Evolutionary conservation across 2,329 filamentous ascomycete species (phyloP), one percentile per base, ranked within the genome.

Genomic region (Lasiodiplodia sp.): DNA sequence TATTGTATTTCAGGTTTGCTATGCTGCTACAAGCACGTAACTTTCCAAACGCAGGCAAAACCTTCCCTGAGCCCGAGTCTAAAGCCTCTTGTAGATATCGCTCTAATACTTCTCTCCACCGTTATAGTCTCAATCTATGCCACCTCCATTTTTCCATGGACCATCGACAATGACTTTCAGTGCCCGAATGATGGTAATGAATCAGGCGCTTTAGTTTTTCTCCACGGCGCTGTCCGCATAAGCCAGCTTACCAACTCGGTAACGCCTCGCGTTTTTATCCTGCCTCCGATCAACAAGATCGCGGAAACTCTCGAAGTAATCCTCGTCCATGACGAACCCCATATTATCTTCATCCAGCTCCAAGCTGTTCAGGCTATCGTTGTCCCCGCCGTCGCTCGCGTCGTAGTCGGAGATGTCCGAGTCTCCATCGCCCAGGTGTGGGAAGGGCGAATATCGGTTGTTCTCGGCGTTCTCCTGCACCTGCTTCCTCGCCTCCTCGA

Each of bases 211-310:
- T n/a, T n/a, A n/a, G n/a, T n/a, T n/a, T n/a, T n/a, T n/a, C n/a
- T n/a, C n/a, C n/a, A n/a, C n/a, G n/a, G n/a, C n/a, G n/a, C n/a
- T n/a, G n/a, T 44, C 18, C 40, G 40, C 1, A n/a, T n/a, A 2
- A 44, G 18, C 18, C 5, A 8, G 16, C 14, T 0, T 16, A 7
- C 40, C 40, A n/a, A 3, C 1, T 0, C 1, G 40, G 40, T 44
- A 44, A 16, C 40, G 16, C 16, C 18, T n/a, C 8, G 0, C 8
- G 31, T 7, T 14, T n/a, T 8, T 0, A 10, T 44, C 0, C 2
- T 3, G 0, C 4, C 6, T 4, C 16, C 6, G 5, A 7, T 18
- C 18, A 6, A n/a, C 4, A 8, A n/a, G 1, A 18, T n/a, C 40
- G 1, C 40, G 40, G 12, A n/a, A n/a, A 18, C 2, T 2, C 5